Evolutionary conservation across 2,329 filamentous ascomycete species (phyloP).

Genomic region (Xylariaceae sp.): DNA sequence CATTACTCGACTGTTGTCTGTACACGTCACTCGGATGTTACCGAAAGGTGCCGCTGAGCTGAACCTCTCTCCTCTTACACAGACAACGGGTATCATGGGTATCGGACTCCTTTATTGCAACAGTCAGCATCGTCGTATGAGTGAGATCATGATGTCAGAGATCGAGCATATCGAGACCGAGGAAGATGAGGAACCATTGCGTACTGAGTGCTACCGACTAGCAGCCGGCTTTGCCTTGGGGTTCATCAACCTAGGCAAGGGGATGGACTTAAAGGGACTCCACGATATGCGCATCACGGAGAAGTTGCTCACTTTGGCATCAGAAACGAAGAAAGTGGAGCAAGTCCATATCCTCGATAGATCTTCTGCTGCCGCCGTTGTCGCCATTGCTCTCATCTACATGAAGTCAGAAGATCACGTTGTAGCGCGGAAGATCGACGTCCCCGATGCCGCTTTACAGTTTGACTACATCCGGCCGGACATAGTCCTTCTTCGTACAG

Average conservation of each 20-base stretch:
- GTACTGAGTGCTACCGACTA: conserved; percentile 93
- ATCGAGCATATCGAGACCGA: conserved; percentile 78
- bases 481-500: conserved; percentile 80
- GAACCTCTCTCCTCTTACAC: conserved; percentile 86
- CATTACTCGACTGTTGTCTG: conserved; percentile 86
- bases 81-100: conserved; percentile 95
- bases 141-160: conserved; percentile 96
- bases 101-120: conserved; percentile 92
- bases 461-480: conserved; percentile 96
- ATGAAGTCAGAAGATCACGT: conserved; percentile 92
- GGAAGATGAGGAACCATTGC: conserved; percentile 77
- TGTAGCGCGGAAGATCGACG: conserved; percentile 85
- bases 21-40: conserved; percentile 92
- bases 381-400: conserved; percentile 86
- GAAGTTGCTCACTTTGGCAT: conserved; percentile 76
- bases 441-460: conserved; percentile 82
- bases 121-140: conserved; percentile 96
- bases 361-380: conserved; percentile 85
- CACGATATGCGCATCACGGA: conserved; percentile 93
- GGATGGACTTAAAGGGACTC: conserved; percentile 78
- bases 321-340: conserved; percentile 84
- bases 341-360: conserved; percentile 90
- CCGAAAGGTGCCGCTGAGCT: conserved; percentile 88
- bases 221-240: conserved; percentile 91
- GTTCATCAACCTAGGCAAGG: conserved; percentile 90